These are phyloP conservation scores for Thelonectria olida DNA, from an alignment of 2,329 filamentous ascomycete genomes.

Conservation along the genomic window DNA sequence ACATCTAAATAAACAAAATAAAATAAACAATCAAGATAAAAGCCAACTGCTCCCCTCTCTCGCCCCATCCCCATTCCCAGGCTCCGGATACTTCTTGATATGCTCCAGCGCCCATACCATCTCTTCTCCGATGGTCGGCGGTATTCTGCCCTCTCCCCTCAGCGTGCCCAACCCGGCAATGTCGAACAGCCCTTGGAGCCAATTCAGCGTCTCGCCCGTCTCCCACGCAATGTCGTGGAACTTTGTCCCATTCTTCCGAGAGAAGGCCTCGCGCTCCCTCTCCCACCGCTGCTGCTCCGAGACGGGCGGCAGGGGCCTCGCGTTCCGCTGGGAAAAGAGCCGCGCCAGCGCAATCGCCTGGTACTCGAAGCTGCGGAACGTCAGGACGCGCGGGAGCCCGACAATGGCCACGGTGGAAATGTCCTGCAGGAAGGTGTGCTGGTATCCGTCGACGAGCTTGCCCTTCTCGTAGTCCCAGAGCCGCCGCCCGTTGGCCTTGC, in stretches of 20 bases:
- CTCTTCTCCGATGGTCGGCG: slow-evolving; percentile 54
- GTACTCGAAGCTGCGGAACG: slow-evolving; percentile 65
- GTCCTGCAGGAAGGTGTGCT: slow-evolving; percentile 62
- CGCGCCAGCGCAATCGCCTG: slow-evolving; percentile 63
- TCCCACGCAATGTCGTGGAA: slow-evolving; percentile 66
- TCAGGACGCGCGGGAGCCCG: slow-evolving; percentile 60
- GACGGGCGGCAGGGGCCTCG: slow-evolving; percentile 48
- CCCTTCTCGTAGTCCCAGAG: slow-evolving; percentile 60
- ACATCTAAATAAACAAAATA: neutral
- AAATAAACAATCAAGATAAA: neutral
- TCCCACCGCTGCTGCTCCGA: slow-evolving; percentile 59
- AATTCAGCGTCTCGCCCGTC: slow-evolving; percentile 58
- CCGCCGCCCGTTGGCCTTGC: slow-evolving; percentile 51
- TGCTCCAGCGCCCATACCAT: slow-evolving; percentile 59
- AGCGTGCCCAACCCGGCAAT: slow-evolving; percentile 60
- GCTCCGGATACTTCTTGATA: slow-evolving; percentile 57
- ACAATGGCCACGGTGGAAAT: slow-evolving; percentile 59
- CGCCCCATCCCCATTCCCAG: slow-evolving; percentile 29
- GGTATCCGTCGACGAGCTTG: slow-evolving; percentile 56
- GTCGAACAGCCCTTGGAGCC: slow-evolving; percentile 55
- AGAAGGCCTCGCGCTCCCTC: slow-evolving; percentile 44
- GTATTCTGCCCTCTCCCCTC: slow-evolving; percentile 55
- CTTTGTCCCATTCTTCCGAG: slow-evolving; percentile 44
- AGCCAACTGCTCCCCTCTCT: neutral
- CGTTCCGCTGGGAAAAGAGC: slow-evolving; percentile 54